phyloP scores from a whole-genome alignment of 176 grass and related monocot genomes.

The Aegilops tauschii region DNA sequence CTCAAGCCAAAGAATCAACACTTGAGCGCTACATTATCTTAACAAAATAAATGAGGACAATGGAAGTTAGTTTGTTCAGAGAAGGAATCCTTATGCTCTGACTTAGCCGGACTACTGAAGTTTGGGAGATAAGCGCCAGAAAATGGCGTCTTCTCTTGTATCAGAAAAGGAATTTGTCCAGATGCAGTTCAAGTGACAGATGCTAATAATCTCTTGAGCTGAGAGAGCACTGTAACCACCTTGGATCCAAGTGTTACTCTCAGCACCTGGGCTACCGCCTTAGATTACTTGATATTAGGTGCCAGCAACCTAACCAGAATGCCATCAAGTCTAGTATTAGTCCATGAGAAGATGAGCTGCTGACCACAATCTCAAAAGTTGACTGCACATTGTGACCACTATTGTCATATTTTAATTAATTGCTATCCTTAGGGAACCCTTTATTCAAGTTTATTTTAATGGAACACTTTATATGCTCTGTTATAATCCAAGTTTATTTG shows the following conservation, averaged over 20 bases:
- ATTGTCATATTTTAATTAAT: neutral
- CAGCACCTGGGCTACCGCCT: neutral
- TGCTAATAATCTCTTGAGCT: neutral
- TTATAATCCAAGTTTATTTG: neutral
- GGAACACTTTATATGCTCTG: neutral
- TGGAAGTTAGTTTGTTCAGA: neutral
- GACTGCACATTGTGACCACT: neutral
- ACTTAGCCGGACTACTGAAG: neutral
- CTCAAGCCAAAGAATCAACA: neutral
- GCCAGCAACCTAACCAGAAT: neutral
- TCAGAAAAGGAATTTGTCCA: neutral
- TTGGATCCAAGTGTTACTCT: conserved; percentile 6
- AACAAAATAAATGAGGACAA: neutral
- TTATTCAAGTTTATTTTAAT: neutral
- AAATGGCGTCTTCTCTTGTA: neutral
- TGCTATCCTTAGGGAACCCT: neutral
- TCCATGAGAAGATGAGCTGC: neutral
- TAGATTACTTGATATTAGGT: neutral
- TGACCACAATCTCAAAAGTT: neutral
- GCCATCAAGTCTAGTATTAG: neutral
- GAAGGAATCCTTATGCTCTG: neutral
- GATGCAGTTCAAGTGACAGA: neutral
- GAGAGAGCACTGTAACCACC: neutral
- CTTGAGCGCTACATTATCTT: neutral
- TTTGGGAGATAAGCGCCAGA: neutral